These are phyloP conservation scores for Dalbergia oliveri DNA, from an alignment of 306 rosid species.

Conservation along the genomic window DNA sequence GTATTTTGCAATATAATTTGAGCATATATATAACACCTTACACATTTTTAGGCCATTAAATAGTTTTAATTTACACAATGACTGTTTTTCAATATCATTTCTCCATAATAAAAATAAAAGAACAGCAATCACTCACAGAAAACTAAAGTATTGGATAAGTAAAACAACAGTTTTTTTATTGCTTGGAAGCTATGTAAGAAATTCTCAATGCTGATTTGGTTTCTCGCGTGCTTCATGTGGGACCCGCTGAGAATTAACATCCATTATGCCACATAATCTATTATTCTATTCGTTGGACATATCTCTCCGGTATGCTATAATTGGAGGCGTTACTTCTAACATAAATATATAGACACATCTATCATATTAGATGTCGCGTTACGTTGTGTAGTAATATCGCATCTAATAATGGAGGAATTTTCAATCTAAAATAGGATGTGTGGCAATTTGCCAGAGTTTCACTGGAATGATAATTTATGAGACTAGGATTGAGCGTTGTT, in stretches of 20 bases:
- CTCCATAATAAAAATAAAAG: too few species aligned
- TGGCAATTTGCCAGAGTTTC: not conserved
- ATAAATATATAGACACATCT: not conserved
- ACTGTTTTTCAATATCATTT: too few species aligned
- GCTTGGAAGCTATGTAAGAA: too few species aligned
- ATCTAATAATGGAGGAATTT: not conserved
- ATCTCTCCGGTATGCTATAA: not conserved
- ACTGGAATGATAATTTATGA: not conserved
- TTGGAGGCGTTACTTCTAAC: not conserved
- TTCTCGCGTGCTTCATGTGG: slow-evolving; percentile 42
- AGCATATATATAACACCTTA: too few species aligned
- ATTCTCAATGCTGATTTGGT: slow-evolving; percentile 29
- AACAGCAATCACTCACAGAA: too few species aligned
- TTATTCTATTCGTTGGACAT: too few species aligned
- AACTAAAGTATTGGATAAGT: too few species aligned
- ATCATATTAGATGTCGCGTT: not conserved
- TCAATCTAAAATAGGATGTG: not conserved
- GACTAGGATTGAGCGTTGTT: not conserved
- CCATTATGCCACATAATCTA: not conserved
- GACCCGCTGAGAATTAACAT: not conserved
- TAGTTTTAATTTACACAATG: too few species aligned
- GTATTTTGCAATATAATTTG: too few species aligned
- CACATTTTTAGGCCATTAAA: too few species aligned
- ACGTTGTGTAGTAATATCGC: not conserved
- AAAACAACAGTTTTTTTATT: too few species aligned